Evolutionary conservation across 805 yeast species (phyloP), one percentile per base, ranked within the genome.

Genomic region (Teunomyces panamensis): DNA sequence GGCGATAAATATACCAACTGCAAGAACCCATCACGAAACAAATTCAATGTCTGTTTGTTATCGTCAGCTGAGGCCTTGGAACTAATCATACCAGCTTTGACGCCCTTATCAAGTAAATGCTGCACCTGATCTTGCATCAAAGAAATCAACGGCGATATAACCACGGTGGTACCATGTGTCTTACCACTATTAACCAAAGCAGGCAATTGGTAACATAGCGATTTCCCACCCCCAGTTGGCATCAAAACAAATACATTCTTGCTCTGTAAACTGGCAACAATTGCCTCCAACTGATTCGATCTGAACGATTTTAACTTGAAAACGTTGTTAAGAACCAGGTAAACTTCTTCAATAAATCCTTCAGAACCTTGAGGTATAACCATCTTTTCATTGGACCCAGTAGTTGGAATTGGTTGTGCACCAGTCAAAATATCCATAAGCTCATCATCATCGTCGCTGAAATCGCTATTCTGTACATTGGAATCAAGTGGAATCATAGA

Each of bases 161-260:
- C 99, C 33, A 94, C 79, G 0, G 98, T 89, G 0, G 94, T 85
- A 11, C 97, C 98, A 13, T 68, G 69, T 0, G 96, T 88, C 17
- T 64, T 73, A 1, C 97, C 97, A 1, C 84, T 74, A 36, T 75
- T 73, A 1, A 92, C 83, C 39, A 94, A 72, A 0, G 99, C 97
- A 0, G 99, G 98, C 32, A 94, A 73, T 65, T 94, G 99, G 65
- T 91, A 94, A 63, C 99, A 94, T 28, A 94, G 68, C 0, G 98
- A 91, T 62, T 94, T 94, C 44, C 99, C 99, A 44, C 99, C 99
- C 33, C 99, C 99, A 0, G 99, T 94, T 0, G 99, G 99, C 96
- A 94, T 92, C 56, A 94, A 73, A 1, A 94, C 97, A 68, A 94
- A 89, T 0, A 88, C 96, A 64, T 94, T 99, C 39, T 78, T 76